phyloP scores from a whole-genome alignment of 1,284 basidiomycete genomes.

The Cutaneotrichosporon sp. region DNA sequence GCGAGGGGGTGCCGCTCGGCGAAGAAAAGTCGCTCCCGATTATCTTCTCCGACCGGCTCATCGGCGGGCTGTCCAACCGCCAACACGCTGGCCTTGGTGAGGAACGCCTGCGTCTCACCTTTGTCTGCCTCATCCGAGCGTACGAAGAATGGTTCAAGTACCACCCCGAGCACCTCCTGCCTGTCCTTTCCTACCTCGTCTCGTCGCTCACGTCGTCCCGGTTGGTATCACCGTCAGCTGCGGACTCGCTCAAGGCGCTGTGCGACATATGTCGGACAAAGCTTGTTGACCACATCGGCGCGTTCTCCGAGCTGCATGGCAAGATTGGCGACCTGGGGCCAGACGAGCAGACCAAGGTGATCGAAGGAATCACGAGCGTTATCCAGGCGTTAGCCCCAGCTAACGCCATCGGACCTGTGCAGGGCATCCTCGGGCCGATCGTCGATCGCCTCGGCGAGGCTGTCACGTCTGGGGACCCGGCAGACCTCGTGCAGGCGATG shows the following conservation, averaged over 20 bases:
- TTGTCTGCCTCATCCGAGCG: constrained; percentile 66
- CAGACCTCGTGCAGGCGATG: constrained; percentile 61
- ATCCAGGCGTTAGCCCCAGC: constrained; percentile 77
- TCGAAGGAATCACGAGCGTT: constrained; percentile 85
- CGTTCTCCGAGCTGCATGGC: constrained; percentile 78
- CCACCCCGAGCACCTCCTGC: constrained; percentile 56
- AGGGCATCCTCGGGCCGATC: constrained; percentile 75
- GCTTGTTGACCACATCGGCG: constrained; percentile 73
- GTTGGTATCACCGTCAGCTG: constrained; percentile 70
- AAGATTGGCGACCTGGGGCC: constrained; percentile 73
- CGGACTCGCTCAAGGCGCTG: constrained; percentile 74
- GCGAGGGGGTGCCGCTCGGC: constrained; percentile 79
- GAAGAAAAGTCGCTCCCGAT: constrained; percentile 64
- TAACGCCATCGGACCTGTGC: constrained; percentile 73
- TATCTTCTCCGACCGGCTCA: constrained; percentile 68
- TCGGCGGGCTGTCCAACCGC: constrained; percentile 65
- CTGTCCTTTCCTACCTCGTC: constrained; percentile 69
- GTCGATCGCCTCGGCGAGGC: constrained; percentile 66
- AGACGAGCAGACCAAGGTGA: constrained; percentile 80
- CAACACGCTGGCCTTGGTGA: constrained; percentile 55
- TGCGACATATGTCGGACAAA: constrained; percentile 81
- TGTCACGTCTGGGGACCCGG: constrained; percentile 49
- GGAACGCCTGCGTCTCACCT: constrained; percentile 68
- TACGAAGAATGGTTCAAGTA: constrained; percentile 80
- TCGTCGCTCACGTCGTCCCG: constrained; percentile 60